phyloP scores from a whole-genome alignment of 2,329 filamentous ascomycete species.

The Acephala macrosclerotiorum region DNA sequence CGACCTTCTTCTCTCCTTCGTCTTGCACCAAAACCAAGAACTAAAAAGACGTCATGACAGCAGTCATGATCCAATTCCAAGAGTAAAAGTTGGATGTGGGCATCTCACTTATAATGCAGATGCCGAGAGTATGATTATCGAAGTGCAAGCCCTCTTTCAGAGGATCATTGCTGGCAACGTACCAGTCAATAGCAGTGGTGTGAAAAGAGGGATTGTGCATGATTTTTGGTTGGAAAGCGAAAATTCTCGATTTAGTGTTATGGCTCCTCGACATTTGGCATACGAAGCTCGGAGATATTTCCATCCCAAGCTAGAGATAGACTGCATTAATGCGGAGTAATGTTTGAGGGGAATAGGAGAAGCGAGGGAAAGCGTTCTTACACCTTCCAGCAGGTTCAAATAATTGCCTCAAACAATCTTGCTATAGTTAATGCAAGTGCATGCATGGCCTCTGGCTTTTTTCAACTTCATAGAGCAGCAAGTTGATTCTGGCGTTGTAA shows the following conservation, averaged over 20 bases:
- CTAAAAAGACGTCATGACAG: constrained; percentile 30
- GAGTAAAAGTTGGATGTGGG: constrained; percentile 45
- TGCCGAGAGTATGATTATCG: constrained; percentile 46
- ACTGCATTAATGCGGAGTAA: no score
- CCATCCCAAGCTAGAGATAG: background rate
- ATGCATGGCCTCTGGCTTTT: no score
- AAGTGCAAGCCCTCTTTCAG: constrained; percentile 45
- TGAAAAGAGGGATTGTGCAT: constrained; percentile 43
- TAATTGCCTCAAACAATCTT: no score
- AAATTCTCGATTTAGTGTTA: constrained; percentile 44
- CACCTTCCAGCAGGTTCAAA: no score
- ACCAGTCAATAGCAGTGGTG: constrained; percentile 42
- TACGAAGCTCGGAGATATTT: constrained; percentile 42
- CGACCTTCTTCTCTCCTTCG: constrained; percentile 45
- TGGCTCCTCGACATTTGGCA: constrained; percentile 45
- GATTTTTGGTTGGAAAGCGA: constrained; percentile 47
- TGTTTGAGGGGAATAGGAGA: no score
- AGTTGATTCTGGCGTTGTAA: no score
- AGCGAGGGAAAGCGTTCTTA: no score
- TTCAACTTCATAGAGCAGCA: no score
- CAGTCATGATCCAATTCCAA: constrained; percentile 29
- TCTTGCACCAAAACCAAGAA: constrained; percentile 43
- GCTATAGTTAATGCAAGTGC: no score
- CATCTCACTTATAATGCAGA: constrained; percentile 48
- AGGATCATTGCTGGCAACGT: constrained; percentile 45